Percentiles rank a stretch among this genome's conserved stretches.
Evolutionary conservation across 2,329 filamentous ascomycete genomes (phyloP).

Genomic region (Aspergillus melleus): DNA sequence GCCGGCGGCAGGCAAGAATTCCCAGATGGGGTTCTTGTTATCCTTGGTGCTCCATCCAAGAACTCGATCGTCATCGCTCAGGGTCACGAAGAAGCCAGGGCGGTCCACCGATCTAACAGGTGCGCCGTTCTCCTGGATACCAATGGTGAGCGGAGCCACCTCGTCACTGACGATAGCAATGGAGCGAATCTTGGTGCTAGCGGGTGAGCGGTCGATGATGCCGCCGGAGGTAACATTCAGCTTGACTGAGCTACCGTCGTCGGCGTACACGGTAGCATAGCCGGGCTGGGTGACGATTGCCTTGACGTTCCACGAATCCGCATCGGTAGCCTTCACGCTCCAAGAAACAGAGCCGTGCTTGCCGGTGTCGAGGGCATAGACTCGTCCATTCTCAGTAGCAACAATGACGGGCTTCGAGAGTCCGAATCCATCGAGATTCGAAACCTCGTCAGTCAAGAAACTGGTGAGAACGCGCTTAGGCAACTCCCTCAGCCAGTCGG

Average conservation of each 20-base stretch:
- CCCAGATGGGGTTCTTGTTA: conserved; percentile 62
- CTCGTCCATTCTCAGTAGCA: conserved; percentile 73
- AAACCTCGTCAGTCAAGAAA: conserved; percentile 57
- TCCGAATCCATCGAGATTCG: conserved; percentile 66
- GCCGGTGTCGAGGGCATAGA: conserved; percentile 78
- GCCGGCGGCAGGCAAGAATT: conserved; percentile 64
- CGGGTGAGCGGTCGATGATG: conserved; percentile 34
- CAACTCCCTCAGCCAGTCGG: conserved; percentile 68
- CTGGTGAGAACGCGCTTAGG: conserved; percentile 68
- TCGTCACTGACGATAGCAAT: conserved; percentile 32
- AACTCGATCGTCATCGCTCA: conserved; percentile 42
- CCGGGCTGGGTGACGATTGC: conserved; percentile 65
- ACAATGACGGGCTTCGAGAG: conserved; percentile 83
- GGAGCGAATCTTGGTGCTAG: conserved; percentile 30
- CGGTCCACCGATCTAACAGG: conserved; percentile 32
- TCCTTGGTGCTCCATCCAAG: conserved; percentile 44
- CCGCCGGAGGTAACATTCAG: conserved; percentile 47
- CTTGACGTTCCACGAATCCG: conserved; percentile 66
- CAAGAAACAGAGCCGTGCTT: conserved; percentile 74
- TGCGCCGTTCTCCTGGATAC: conserved; percentile 38
- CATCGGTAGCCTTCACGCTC: conserved; percentile 65
- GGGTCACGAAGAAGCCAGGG: conserved; percentile 42
- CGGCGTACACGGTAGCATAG: conserved; percentile 58
- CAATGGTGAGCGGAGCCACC: conserved; percentile 26
- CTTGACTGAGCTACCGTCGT: conserved; percentile 62